Evolutionary conservation across 1,284 basidiomycete genomes (phyloP), one percentile per base, ranked within the genome.

Genomic region (Tylopilus sp.): DNA sequence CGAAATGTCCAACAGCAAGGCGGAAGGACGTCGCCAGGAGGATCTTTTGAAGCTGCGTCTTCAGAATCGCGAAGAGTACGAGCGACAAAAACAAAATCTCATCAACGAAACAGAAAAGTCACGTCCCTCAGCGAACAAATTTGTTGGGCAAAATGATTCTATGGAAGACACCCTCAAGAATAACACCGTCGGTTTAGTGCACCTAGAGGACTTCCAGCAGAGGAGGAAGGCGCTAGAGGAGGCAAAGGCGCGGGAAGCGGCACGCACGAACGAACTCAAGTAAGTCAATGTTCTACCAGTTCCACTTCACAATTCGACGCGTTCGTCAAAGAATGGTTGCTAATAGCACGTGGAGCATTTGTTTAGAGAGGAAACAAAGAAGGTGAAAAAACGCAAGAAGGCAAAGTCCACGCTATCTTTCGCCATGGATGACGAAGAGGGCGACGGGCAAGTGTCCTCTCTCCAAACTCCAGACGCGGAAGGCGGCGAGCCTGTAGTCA

Each of bases 151-250:
- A 69, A 85, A 91, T 69, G 95, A 98, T 66, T 92, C 88, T 5
- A 85, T 98, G 76, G 95, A 98, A 67, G 96, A 99, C 52, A 81
- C 82, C 11, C 78, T 99, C 46, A 98, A 97, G 75, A 82, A 93
- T 62, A 88, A 80, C 44, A 99, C 96, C 0, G 83, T 99, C 50
- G 96, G 96, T 59, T 80, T 99, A 14, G 94, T 99, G 2, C 83
- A 80, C 53, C 77, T 98, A 8, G 89, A 95, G 61, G 96, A 98
- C 43, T 99, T 99, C 60, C 88, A 91, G 66, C 85, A 90, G 68
- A 83, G 80, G 59, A 77, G 92, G 51, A 90, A 91, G 59, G 91
- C 90, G 60, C 72, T 99, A 4, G 94, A 98, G 65, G 96, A 99
- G 68, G 85, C 88, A 41, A 94, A 94, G 66, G 83, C 90, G 21